Percentiles rank a stretch among this genome's conserved stretches.
phyloP scores from a whole-genome alignment of 331 rosid species.

The Cydonia oblonga region DNA sequence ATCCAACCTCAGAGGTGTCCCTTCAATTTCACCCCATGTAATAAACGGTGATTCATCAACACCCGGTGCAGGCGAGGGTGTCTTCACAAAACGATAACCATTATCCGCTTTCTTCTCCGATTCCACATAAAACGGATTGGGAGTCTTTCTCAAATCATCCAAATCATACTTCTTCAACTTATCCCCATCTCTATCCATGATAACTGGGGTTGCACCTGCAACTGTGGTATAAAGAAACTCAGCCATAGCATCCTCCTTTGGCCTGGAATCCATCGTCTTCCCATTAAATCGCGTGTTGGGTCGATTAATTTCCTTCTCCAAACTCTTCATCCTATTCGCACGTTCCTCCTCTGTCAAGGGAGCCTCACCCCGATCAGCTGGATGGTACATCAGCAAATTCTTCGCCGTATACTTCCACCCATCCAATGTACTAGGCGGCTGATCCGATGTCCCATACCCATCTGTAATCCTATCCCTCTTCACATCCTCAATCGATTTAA shows the following conservation, averaged over 20 bases:
- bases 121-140: slow-evolving; percentile 69
- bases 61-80: slow-evolving; percentile 95
- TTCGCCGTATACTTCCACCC: slow-evolving; percentile 80
- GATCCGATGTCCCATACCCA: slow-evolving; percentile 87
- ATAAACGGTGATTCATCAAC: slow-evolving; percentile 80
- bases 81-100: slow-evolving; percentile 77
- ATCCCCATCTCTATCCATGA: slow-evolving; percentile 60
- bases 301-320: slow-evolving; percentile 68
- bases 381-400: slow-evolving; percentile 91
- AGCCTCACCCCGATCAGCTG: slow-evolving; percentile 80
- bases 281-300: slow-evolving; percentile 68
- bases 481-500: slow-evolving; percentile 51
- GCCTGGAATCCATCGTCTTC: slow-evolving; percentile 64
- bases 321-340: slow-evolving; percentile 51
- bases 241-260: slow-evolving; percentile 54
- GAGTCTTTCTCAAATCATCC: slow-evolving; percentile 89
- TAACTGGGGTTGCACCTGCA: slow-evolving; percentile 65
- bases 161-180: slow-evolving; percentile 78
- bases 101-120: slow-evolving; percentile 68
- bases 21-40: slow-evolving; percentile 98
- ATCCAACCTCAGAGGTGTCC: slow-evolving; percentile 88
- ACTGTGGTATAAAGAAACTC: slow-evolving; percentile 76
- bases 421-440: slow-evolving; percentile 79
- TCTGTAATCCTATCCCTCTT: slow-evolving; percentile 83
- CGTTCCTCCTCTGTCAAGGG: slow-evolving; percentile 75